These are phyloP conservation scores for Podospora pseudopauciseta DNA, from an alignment of 495 filamentous ascomycete species.

Conservation along the genomic window DNA sequence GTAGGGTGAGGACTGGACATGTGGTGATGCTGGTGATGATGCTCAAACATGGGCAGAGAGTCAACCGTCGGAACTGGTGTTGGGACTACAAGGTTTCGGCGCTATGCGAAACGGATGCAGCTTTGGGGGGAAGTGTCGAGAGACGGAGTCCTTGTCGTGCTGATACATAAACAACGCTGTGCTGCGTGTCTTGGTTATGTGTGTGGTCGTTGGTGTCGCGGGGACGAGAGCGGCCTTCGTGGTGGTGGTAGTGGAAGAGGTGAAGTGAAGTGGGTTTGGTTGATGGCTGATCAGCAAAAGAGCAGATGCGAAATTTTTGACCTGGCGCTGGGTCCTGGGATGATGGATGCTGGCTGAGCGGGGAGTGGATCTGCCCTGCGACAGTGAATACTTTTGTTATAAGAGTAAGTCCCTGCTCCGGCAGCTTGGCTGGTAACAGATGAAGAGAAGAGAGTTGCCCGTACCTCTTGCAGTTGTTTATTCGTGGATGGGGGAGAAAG, in stretches of 20 bases:
- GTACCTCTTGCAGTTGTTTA: neutral
- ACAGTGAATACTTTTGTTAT: neutral
- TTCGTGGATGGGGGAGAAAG: neutral
- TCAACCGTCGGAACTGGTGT: constrained; percentile 86
- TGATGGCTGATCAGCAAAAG: constrained; percentile 7
- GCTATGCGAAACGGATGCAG: constrained; percentile 90
- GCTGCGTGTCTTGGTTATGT: constrained; percentile 38
- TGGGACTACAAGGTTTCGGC: constrained; percentile 82
- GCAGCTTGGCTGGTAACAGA: constrained; percentile 1
- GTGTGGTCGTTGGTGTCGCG: constrained; percentile 24
- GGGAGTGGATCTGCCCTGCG: constrained; percentile 3
- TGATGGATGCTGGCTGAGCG: constrained; percentile 14
- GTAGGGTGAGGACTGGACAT: constrained; percentile 24
- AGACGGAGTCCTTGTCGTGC: constrained; percentile 52
- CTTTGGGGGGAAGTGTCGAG: constrained; percentile 80
- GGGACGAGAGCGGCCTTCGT: constrained; percentile 6
- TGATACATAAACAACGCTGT: constrained; percentile 57
- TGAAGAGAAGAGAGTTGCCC: neutral
- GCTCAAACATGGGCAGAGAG: constrained; percentile 53
- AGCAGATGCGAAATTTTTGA: constrained; percentile 19
- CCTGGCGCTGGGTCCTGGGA: constrained; percentile 7
- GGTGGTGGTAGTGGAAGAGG: constrained; percentile 1
- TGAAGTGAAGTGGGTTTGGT: neutral
- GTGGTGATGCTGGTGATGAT: constrained; percentile 38
- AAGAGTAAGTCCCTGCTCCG: constrained; percentile 2